Conservation (phyloP, 1,139 yeast genomes). For the Lodderomyces parapsilosis region DNA sequence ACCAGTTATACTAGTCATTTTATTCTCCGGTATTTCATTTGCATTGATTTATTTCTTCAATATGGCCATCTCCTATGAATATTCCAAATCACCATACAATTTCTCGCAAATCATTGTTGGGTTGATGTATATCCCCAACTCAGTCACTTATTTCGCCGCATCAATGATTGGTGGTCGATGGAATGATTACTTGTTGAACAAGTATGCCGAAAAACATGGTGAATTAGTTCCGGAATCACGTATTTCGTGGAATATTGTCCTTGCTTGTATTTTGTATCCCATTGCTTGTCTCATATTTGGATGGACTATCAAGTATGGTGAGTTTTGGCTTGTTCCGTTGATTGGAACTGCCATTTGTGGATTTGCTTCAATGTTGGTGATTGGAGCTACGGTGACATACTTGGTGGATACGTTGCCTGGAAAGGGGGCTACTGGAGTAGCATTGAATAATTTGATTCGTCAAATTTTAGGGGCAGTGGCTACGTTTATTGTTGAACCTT, state of each 20-base stretch:
- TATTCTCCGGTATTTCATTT: constrained; percentile 67
- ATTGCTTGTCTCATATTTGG: constrained; percentile 73
- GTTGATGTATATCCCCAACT: constrained; percentile 77
- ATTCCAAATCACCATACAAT: constrained; percentile 65
- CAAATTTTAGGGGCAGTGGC: constrained; percentile 75
- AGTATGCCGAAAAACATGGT: constrained; percentile 59
- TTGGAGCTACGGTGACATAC: constrained; percentile 79
- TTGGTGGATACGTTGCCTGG: constrained; percentile 86
- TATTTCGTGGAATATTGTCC: constrained; percentile 68
- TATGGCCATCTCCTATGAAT: constrained; percentile 67
- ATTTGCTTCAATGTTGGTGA: constrained; percentile 78
- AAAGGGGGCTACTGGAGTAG: constrained; percentile 86
- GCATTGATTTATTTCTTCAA: constrained; percentile 71
- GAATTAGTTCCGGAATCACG: constrained; percentile 74
- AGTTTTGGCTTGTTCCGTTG: constrained; percentile 74
- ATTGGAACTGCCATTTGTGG: constrained; percentile 83
- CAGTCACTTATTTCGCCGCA: constrained; percentile 72
- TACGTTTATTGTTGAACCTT: constrained; percentile 73
- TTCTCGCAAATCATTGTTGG: constrained; percentile 69
- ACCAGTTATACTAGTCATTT: constrained; percentile 65
- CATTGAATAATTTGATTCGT: constrained; percentile 73
- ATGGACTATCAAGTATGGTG: constrained; percentile 69
- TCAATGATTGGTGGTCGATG: constrained; percentile 77
- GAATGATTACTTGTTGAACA: constrained; percentile 62
- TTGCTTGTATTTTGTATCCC: constrained; percentile 63